Conservation (phyloP, 257 asterid genomes). For the Plantago ovata region DNA sequence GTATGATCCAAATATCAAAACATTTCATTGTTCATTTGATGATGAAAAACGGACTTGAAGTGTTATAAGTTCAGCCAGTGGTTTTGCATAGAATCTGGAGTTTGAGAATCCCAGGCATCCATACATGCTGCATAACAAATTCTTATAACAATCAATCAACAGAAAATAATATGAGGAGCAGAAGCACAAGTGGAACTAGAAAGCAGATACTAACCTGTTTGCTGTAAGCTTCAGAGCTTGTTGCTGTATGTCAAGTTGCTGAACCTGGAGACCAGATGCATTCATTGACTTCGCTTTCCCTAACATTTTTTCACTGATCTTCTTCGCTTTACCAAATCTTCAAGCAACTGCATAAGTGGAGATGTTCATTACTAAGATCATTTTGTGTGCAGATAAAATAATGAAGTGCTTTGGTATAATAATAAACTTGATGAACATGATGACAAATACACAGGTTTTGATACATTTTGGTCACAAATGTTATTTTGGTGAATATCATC, state of each 20-base stretch:
- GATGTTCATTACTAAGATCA: slow-evolving; percentile 14
- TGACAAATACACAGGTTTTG: neutral
- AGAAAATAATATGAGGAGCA: slow-evolving; percentile 19
- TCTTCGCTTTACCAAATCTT: slow-evolving; percentile 86
- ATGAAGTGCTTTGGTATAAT: slow-evolving; percentile 8
- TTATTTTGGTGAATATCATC: neutral
- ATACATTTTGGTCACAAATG: neutral
- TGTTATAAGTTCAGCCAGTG: slow-evolving; percentile 93
- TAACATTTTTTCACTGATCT: slow-evolving; percentile 70
- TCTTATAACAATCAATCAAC: slow-evolving; percentile 22
- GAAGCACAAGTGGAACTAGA: slow-evolving; percentile 14
- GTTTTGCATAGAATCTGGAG: slow-evolving; percentile 96
- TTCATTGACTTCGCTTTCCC: slow-evolving; percentile 64
- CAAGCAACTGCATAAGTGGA: slow-evolving; percentile 57
- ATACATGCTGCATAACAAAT: slow-evolving; percentile 63
- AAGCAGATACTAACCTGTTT: slow-evolving; percentile 60
- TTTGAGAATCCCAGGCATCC: slow-evolving; percentile 96
- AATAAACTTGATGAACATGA: slow-evolving; percentile 7
- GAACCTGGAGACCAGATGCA: slow-evolving; percentile 85
- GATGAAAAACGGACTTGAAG: slow-evolving; percentile 55
- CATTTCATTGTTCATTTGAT: slow-evolving; percentile 2
- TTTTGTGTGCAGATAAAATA: slow-evolving; percentile 4
- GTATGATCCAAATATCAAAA: slow-evolving; percentile 16
- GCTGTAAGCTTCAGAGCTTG: slow-evolving; percentile 98
- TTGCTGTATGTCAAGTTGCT: slow-evolving; percentile 92